Evolutionary conservation across 2,329 filamentous ascomycete genomes (phyloP), one percentile per base, ranked within the genome.

Genomic region (Pseudopyricularia cyperi): DNA sequence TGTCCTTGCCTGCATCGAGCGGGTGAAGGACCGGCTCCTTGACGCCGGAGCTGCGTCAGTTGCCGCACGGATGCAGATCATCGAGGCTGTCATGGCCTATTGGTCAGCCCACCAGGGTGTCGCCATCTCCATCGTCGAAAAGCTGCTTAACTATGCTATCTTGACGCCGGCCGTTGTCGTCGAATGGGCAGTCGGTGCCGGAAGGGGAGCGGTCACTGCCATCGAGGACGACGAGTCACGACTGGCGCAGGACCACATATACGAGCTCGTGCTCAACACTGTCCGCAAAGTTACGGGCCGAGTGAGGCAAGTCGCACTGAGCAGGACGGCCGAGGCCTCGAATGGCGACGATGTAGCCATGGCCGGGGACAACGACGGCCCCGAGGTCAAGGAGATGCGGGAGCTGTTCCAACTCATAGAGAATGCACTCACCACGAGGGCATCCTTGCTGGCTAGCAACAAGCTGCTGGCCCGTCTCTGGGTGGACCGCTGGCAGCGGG

Each of bases 101-200:
- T 98, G 93, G 93, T 79, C 80, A 47, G 84, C 91, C 32, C 91
- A 98, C 61, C 89, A 91, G 0, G 93, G 93, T 54, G 84, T 94
- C 44, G 93, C 89, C 3, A 80, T 97, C 58, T 87, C 87, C 59
- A 95, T 98, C 60, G 79, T 97, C 54, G 91, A 97, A 72, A 97
- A 97, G 68, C 78, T 98, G 5, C 83, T 98, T 59, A 98, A 97
- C 70, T 98, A 96, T 71, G 90, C 87, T 14, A 95, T 98, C 60
- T 76, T 98, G 34, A 89, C 85, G 8, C 93, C 93, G 0, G 73
- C 82, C 53, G 84, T 83, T 15, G 89, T 98, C 28, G 78, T 96
- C 48, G 83, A 95, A 62, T 98, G 93, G 93, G 88, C 88, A 1
- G 75, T 98, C 12, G 74, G 81, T 48, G 65, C 66, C 17, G 68